Base-by-base conservation (phyloP, 768 basidiomycete genomes). In the Hortiboletus flavorubellus region DNA sequence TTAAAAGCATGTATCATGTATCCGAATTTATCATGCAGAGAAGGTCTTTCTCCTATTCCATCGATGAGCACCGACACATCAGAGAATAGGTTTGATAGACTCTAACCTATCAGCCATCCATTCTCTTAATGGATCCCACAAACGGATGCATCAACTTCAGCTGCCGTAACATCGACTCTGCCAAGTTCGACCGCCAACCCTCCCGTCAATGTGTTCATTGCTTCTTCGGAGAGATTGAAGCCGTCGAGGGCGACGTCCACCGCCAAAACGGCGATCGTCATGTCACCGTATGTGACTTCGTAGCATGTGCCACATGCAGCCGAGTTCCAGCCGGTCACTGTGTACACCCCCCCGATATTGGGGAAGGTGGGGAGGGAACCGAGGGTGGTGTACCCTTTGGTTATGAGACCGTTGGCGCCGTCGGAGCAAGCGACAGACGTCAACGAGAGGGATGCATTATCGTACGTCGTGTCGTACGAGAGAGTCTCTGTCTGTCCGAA, bases 181-280 rank as follows among this genome's bases (percentile, higher is more conserved):
- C 85, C 85, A 26, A 80, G 63, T 35, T 74, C 62, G 40, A 66
- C 72, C 0, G 78, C 84, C 59, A 79, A 68, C 35, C 72, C 74
- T 46, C 72, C 69, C 11, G 84, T 85, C 56, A 85, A 64, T 14
- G 59, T 61, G 56, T 85, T 77, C 81, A 85, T 80, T n/a, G 83
- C 82, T 21, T 62, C 68, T 58, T 76, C 61, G 1, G 81, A 76
- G 30, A 85, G 65, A 53, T 80, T 81, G 11, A 34, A 34, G 33
- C 33, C 33, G 12, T 34, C 57, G 3, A 5, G 29, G 10, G 62
- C 58, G 16, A 46, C 45, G 39, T 73, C 74, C 10, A 75, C 62
- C 6, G 71, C 73, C 51, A 70, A 53, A 5, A 66, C 46, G 14
- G 18, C 2, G 39, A 75, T 39, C 2, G 59, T 64, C 5, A 4